Base-by-base conservation (phyloP, 2,329 filamentous ascomycete genomes). In the Aplosporella prunicola region DNA sequence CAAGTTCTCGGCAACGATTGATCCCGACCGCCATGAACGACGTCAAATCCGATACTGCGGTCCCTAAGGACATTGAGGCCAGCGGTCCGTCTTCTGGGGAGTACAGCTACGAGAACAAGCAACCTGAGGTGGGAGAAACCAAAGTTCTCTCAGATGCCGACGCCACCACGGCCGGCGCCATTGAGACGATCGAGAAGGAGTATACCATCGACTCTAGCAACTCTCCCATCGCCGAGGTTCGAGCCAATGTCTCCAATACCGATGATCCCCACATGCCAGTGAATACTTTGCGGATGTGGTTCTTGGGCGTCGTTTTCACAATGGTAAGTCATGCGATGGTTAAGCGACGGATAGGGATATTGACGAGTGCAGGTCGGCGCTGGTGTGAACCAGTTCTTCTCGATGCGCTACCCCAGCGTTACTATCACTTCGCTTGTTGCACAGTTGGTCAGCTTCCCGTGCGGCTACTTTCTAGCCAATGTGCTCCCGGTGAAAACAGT, bases 361-460 rank as follows among this genome's bases (percentile, higher is more conserved):
- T 20, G 9, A 14, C n/a, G 5, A 17, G 8, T 18, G 5, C 25
- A 32, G 23, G 16, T 39, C 22, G 37, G 37, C 8, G 41, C 47
- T 2, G 47, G 43, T n/a, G 47, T 57, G 29, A 56, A 58, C 32
- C 50, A 43, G 10, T 36, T 58, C 33, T 56, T 58, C 42, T 49
- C 47, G 1, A 47, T 57, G 23, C 47, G 55, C 22, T 48, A 54
- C 20, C 47, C 45, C 7, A 71, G 73, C 11, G 80, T 80, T 47
- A 65, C 68, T 24, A 67, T 80, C 32, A 72, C 74, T 1, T 60
- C 74, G 18, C 66, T 69, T 9, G 45, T 68, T 4, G 60, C 59
- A 7, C 68, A 67, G 42, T 38, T 48, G 9, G 36, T 47, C 16
- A 22, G 14, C 13, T 40, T 32, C 14, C 39, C 39, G 32, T 22